Conservation (phyloP, 2,329 filamentous ascomycete species). For the Fusarium stilboides region DNA sequence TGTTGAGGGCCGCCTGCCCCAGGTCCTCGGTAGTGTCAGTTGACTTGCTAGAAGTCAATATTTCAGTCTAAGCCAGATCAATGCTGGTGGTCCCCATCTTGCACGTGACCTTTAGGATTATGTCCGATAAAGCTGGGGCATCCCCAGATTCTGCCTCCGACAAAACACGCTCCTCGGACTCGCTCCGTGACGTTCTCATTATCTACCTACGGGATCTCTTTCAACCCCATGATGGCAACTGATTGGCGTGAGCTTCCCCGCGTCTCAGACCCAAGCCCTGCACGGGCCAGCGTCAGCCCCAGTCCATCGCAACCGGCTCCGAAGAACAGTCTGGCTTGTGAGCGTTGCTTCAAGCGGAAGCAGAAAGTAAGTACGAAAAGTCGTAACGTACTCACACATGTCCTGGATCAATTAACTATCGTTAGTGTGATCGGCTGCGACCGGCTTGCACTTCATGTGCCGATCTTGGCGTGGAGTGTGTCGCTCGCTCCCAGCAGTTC, state of each 20-base stretch:
- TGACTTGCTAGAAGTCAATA: too few species aligned
- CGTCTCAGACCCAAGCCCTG: conserved; percentile 7
- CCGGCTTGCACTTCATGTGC: conserved; percentile 28
- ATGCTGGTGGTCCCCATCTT: too few species aligned
- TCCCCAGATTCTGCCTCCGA: conserved; percentile 1
- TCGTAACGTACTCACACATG: too few species aligned
- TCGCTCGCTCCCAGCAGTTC: conserved; percentile 28
- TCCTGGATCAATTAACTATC: accelerated
- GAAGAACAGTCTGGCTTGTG: conserved; percentile 32
- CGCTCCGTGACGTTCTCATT: conserved; percentile 4
- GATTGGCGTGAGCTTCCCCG: conserved; percentile 21
- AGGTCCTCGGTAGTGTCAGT: too few species aligned
- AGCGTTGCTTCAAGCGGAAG: conserved; percentile 39
- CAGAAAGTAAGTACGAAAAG: conserved; percentile 17
- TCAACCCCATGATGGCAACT: conserved; percentile 12
- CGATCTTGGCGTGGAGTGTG: conserved; percentile 27
- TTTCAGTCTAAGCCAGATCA: neutral
- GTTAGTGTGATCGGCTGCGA: conserved; percentile 12
- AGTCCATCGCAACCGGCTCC: conserved; percentile 9
- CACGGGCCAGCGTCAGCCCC: conserved; percentile 15
- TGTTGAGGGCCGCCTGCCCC: too few species aligned
- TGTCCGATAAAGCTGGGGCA: conserved; percentile 19
- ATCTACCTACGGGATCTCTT: neutral
- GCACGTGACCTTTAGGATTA: conserved; percentile 26
- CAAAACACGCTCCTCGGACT: conserved; percentile 11